Evolutionary conservation across 306 rosid genomes (phyloP), one percentile per base, ranked within the genome.

Genomic region (Quercus mongolica): DNA sequence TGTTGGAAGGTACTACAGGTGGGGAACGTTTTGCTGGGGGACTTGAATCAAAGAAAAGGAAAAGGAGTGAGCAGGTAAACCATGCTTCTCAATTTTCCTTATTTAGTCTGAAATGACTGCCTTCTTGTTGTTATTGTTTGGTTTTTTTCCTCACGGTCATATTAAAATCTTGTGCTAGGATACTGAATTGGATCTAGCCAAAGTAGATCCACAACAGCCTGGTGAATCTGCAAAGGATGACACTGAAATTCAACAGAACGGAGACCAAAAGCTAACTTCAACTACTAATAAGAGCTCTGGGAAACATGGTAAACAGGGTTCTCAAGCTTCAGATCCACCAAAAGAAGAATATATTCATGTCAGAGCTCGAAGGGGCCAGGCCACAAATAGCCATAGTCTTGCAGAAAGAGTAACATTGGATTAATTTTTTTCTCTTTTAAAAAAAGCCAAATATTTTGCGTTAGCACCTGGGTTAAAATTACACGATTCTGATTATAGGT

Each of bases 341-440:
- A 96, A 93, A 83, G 96, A 95, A 81, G 99, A 93, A 19, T 95
- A 93, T 79, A 93, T 93, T 81, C 99, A 95, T 68, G 90, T 95
- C 74, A 83, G 98, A 86, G 98, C 99, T 75, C 94, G 99, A 63
- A 88, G 99, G 79, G 99, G 99, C 85, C 98, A 95, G 86, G 99
- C 99, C 54, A 95, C 99, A 59, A 95, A 93, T 86, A 95, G 99
- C 85, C 99, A 95, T 62, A 95, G 98, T 85, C 99, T 95, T 82
- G 99, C 99, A 46, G 99, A 95, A 84, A 91, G 99, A 79, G 99
- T 95, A 87, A 85, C 88, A 78, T 73, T 56, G 8, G 21, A 70
- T 33, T 35, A 73, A 41, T 44, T 33, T 12, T 56, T 72, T 20
- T 80, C 23, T 55, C 46, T 1, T 33, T 51, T 56, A 28, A 35